These are phyloP conservation scores for Globisporangium apiculatum DNA, from an alignment of 352 stramenopile genomes.

Conservation along the genomic window DNA sequence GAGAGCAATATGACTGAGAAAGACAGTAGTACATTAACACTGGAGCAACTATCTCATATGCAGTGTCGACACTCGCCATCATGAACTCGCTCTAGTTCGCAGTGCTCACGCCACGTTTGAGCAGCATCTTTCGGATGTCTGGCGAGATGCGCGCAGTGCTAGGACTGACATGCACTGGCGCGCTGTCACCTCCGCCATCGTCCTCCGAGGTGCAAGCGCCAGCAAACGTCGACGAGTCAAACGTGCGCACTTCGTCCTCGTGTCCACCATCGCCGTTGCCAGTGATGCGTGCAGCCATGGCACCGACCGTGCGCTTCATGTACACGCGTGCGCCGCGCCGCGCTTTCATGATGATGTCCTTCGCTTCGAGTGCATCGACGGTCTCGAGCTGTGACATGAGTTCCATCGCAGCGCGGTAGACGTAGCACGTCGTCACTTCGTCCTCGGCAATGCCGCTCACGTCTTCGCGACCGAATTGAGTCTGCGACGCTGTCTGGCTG, in stretches of 20 bases:
- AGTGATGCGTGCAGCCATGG: slow-evolving; percentile 3
- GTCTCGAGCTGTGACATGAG: slow-evolving; percentile 32
- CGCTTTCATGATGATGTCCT: slow-evolving; percentile 34
- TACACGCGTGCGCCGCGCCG: slow-evolving; percentile 27
- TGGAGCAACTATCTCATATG: too few relatives aligned
- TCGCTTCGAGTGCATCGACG: slow-evolving; percentile 42
- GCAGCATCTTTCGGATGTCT: background rate
- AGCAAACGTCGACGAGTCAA: slow-evolving; percentile 8
- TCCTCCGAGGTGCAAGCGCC: background rate
- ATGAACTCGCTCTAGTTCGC: background rate
- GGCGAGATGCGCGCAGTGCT: background rate
- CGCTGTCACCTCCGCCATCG: background rate
- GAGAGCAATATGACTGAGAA: too few relatives aligned
- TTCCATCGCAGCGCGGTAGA: slow-evolving; percentile 47
- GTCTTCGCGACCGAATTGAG: background rate
- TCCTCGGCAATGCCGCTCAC: slow-evolving; percentile 27
- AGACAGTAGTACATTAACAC: too few relatives aligned
- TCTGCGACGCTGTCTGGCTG: background rate
- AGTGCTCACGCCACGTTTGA: background rate
- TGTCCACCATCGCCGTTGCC: background rate
- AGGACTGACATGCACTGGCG: background rate
- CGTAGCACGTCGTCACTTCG: slow-evolving; percentile 32
- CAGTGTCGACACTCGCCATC: background rate
- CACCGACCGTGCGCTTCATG: slow-evolving; percentile 9
- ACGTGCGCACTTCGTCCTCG: slow-evolving; percentile 5